A percentile compares a stretch with the other conserved stretches of the same genome.
phyloP scores from a whole-genome alignment of 495 filamentous ascomycete species.

The Symbiotaphrina buchneri region DNA sequence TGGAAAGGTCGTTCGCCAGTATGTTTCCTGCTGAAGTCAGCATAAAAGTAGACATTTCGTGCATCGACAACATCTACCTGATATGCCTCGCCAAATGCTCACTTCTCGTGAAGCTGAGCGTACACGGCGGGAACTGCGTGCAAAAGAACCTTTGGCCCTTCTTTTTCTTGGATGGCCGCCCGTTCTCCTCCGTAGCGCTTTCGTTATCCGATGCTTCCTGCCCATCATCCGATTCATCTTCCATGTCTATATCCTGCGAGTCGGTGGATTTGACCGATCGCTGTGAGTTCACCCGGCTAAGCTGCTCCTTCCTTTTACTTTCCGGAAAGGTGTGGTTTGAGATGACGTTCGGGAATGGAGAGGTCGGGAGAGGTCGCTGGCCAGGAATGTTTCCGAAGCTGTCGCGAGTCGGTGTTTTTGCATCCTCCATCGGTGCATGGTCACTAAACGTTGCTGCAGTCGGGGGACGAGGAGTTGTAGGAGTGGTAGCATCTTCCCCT shows the following conservation, averaged over 20 bases:
- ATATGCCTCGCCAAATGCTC: conserved; percentile 93
- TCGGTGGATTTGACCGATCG: conserved; percentile 37
- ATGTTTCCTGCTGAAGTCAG: conserved; percentile 50
- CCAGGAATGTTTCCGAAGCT: conserved; percentile 2
- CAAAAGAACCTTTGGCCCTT: conserved; percentile 95
- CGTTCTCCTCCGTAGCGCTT: conserved; percentile 41
- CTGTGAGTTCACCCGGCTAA: conserved; percentile 36
- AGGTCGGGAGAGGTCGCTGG: conserved; percentile 3
- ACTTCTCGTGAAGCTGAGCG: conserved; percentile 84
- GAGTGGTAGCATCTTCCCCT: conserved; percentile 2
- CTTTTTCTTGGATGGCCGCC: conserved; percentile 65
- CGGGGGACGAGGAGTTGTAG: conserved; percentile 1
- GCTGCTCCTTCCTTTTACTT: conserved; percentile 2
- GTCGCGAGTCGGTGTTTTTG: conserved; percentile 2
- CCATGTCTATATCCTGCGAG: conserved; percentile 57
- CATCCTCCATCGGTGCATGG: conserved; percentile 1
- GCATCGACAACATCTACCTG: conserved; percentile 26
- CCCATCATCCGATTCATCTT: conserved; percentile 53
- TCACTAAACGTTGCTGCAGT: not conserved
- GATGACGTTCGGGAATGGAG: conserved; percentile 1
- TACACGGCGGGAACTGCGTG: conserved; percentile 90
- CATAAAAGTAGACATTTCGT: conserved; percentile 10
- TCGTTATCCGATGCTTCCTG: conserved; percentile 60
- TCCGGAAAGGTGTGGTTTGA: conserved; percentile 1
- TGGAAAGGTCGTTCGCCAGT: conserved; percentile 95